A percentile compares a stretch with the other conserved stretches of the same genome.
phyloP scores from a whole-genome alignment of 495 filamentous ascomycete species.

The Xylaria castorea region DNA sequence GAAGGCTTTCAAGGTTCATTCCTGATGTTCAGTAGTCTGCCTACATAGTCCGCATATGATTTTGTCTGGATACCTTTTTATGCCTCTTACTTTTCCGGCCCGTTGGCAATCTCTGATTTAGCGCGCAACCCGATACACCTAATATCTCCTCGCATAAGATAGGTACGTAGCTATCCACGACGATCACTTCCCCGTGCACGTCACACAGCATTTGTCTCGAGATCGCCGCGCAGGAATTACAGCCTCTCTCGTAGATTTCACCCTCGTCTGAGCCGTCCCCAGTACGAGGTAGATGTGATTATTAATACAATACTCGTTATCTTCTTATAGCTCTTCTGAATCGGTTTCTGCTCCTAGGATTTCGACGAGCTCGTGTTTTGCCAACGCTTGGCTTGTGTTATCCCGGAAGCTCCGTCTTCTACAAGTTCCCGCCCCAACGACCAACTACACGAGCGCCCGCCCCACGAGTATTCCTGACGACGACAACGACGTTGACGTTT shows the following conservation, averaged over 20 bases:
- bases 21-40: background rate
- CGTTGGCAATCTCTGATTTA: background rate
- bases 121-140: conserved; percentile 1
- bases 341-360: background rate
- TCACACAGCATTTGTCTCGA: background rate
- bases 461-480: background rate
- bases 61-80: background rate
- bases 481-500: background rate
- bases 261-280: background rate
- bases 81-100: background rate
- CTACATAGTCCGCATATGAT: background rate
- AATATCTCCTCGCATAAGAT: conserved; percentile 5
- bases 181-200: conserved; percentile 13
- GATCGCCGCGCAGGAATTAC: conserved; percentile 13
- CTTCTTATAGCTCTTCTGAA: background rate
- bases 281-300: background rate
- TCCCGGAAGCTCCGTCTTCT: conserved; percentile 26
- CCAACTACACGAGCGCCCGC: conserved; percentile 2
- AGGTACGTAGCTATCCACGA: conserved; percentile 7
- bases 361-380: conserved; percentile 22
- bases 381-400: background rate
- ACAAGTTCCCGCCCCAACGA: conserved; percentile 7
- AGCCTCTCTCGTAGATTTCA: background rate
- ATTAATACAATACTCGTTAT: background rate
- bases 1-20: conserved; percentile 7